Base-by-base conservation (phyloP, 192 early-diverging fungal genomes). In the Backusella liffmaniae region DNA sequence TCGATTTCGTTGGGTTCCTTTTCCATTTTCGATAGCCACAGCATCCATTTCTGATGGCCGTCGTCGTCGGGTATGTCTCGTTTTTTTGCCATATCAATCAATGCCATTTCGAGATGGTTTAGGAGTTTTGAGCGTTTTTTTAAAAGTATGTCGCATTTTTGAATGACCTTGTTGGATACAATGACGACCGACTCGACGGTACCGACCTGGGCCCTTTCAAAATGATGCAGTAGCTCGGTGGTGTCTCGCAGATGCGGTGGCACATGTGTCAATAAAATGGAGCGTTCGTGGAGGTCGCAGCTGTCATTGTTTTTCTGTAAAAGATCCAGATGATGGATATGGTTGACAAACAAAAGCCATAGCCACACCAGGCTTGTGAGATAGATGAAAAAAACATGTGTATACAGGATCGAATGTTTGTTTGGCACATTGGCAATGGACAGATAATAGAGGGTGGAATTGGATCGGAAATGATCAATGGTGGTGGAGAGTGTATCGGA, bases 261-360 rank as follows among this genome's bases (percentile, higher is more conserved):
- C 9, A 82, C 72, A 34, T 75, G 69, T 7, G 68, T 66, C 7
- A 82, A 53, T 30, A 82, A 44, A 12, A 82, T 46, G n/a, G 81
- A 77, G 0, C 81, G 76, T 51, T 69, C 67, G 1, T 76, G 71
- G 1, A 79, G 66, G 3, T 46, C 23, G 15, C 30, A 21, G 2
- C 29, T 32, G 7, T 51, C 30, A 39, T 44, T 66, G 4, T 88
- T 77, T 21, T 84, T 78, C n/a, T 79, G 71, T n/a, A 83, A 73
- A 67, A 89, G 77, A 21, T 85, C 80, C 72, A 88, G 82, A 75
- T 86, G 90, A 46, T 87, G 83, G 76, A 83, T 84, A 36, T 86
- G 85, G 73, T 90, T 89, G 4, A 80, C 86, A 65, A 85, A 88
- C n/a, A 90, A 62, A 0, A 90, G 69, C 49, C 83, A 88, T 70